Evolutionary conservation across 2,329 filamentous ascomycete species (phyloP), one percentile per base, ranked within the genome.

Genomic region (Cadophora luteo-olivacea): DNA sequence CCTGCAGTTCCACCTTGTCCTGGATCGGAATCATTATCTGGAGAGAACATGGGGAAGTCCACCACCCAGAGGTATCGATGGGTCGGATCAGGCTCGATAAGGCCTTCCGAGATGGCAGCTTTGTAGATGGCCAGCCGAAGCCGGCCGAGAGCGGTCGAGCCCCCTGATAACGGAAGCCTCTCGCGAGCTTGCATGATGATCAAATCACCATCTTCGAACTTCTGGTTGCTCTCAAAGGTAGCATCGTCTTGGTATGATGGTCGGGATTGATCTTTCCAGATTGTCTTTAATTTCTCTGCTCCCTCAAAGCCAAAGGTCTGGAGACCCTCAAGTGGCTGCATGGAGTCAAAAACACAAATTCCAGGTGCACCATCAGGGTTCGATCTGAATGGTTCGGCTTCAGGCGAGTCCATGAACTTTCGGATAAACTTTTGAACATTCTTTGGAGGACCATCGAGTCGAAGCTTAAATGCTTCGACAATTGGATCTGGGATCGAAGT

Each of bases 1-100:
- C 94, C 94, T 0, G 94, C 89, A 29, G 84, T 80, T 22, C 94
- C 94, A 64, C 92, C 93, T 81, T 98, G 94, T 5, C 75, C 82
- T 14, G 86, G 83, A 63, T 85, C 82, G 9, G 81, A 80, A 62
- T 86, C 88, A 64, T 86, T 86, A 11, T 82, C 81, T 0, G 91
- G 92, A 0, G 93, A 94, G 82, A 99, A 99, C 75, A 99, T 88
- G 14, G 96, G 96, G 77, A 99, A 99, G 69, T 95, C 89, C 0
- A 87, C 91, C 14, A 99, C 87, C 96, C 96, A 99, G 66, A 85
- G 79, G 94, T 95, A 68, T 84, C 84, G 81, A 87, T 94, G 67
- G 77, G 84, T 38, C n/a, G 58, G 54, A 57, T 75, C 73, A 25
- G 65, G 68, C 16, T 72, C 61, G 29, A 78, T 67, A 11, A 78